Conservation (phyloP, 768 basidiomycete genomes). For the Boletus eberwhitei region DNA sequence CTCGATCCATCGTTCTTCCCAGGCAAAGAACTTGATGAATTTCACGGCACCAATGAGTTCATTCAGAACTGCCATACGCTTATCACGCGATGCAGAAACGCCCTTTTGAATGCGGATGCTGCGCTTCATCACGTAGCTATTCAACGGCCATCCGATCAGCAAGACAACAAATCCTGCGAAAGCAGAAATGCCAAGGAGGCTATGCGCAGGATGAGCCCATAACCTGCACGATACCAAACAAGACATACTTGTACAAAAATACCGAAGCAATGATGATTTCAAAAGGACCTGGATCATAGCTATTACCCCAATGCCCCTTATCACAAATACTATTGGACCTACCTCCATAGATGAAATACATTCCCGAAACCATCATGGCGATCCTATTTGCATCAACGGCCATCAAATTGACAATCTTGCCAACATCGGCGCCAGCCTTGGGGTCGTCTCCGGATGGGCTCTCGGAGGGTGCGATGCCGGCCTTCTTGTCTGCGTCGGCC, state of each 20-base stretch:
- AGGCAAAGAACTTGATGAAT: slow-evolving; percentile 44
- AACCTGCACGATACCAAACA: background rate
- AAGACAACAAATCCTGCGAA: slow-evolving; percentile 46
- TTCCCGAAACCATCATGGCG: slow-evolving; percentile 49
- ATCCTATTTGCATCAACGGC: slow-evolving; percentile 70
- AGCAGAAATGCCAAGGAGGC: slow-evolving; percentile 45
- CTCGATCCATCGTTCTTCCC: slow-evolving; percentile 43
- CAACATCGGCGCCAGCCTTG: slow-evolving; percentile 78
- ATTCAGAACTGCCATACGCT: slow-evolving; percentile 42
- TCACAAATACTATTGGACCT: background rate
- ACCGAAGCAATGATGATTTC: slow-evolving; percentile 69
- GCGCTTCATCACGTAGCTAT: slow-evolving; percentile 37
- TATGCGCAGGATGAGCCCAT: slow-evolving; percentile 48
- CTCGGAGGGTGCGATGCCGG: slow-evolving; percentile 21
- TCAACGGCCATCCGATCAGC: slow-evolving; percentile 39
- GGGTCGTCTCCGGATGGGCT: slow-evolving; percentile 41
- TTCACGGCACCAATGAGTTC: slow-evolving; percentile 42
- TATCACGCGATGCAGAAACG: slow-evolving; percentile 36
- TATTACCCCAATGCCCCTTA: background rate
- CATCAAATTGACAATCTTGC: slow-evolving; percentile 91
- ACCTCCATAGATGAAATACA: slow-evolving; percentile 71
- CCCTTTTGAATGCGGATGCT: slow-evolving; percentile 38
- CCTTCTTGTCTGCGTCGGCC: slow-evolving; percentile 22
- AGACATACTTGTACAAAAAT: slow-evolving; percentile 70
- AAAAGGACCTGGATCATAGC: slow-evolving; percentile 51